Evolutionary conservation across 306 rosid species (phyloP).

Genomic region (Dalbergia oliveri): DNA sequence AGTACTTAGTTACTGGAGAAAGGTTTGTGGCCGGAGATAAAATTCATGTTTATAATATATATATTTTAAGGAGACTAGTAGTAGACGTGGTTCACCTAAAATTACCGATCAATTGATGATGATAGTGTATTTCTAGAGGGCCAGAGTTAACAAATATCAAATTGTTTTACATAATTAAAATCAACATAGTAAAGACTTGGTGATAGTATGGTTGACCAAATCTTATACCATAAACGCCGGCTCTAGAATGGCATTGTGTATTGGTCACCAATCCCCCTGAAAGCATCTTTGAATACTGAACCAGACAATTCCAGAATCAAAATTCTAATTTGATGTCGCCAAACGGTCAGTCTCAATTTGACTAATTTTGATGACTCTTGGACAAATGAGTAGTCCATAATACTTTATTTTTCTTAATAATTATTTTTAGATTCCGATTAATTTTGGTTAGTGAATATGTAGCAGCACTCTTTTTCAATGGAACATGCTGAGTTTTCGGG

Average conservation of each 20-base stretch:
- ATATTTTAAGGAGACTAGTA: no score
- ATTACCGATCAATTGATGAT: background rate
- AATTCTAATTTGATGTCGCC: slow-evolving; percentile 8
- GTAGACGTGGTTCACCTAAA: no score
- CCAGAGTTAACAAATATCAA: background rate
- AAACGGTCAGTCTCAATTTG: slow-evolving; percentile 2
- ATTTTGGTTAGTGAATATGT: background rate
- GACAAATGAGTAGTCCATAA: slow-evolving; percentile 12
- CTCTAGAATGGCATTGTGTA: slow-evolving; percentile 10
- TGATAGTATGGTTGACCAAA: background rate
- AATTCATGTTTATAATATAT: no score
- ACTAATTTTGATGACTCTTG: slow-evolving; percentile 20
- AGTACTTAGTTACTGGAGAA: no score
- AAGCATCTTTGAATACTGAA: slow-evolving; percentile 23
- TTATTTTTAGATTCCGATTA: background rate
- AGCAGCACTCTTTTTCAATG: background rate
- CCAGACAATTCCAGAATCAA: slow-evolving; percentile 6
- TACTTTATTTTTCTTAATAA: background rate
- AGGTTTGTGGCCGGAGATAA: no score
- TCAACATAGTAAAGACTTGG: background rate
- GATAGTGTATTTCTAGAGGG: background rate
- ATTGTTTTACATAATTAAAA: background rate
- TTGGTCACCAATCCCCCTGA: slow-evolving; percentile 15
- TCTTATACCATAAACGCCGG: background rate
- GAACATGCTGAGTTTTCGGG: background rate